Evolutionary conservation across 768 basidiomycete species (phyloP), one percentile per base, ranked within the genome.

Genomic region (Xerocomellus intermedius): DNA sequence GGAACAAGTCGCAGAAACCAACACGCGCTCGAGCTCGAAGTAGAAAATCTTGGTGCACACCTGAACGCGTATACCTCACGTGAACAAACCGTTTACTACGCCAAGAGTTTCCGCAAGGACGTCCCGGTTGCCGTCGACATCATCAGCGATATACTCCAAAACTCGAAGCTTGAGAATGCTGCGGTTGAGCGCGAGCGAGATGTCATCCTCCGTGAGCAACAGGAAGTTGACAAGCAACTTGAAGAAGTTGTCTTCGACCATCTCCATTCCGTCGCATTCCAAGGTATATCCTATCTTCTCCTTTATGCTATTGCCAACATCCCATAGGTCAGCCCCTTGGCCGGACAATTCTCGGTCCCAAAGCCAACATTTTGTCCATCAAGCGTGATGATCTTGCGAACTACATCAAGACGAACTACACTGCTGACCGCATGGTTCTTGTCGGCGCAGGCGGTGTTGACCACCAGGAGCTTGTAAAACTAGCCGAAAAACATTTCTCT

Each of bases 201-300:
- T 70, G 95, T 98, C 39, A 98, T 98, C 62, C 74, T 98, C 52
- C 82, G 97, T 59, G 97, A 99, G 73, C 95, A 97, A 77, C 91
- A 98, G 77, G 97, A 98, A 77, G 97, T 98, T 30, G 94, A 97
- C 76, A 98, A 98, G 78, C 94, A 97, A 79, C 75, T 91, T 48
- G 95, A 98, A 77, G 97, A 98, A 73, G 95, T 98, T 66, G 93
- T 98, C 9, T 98, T 99, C 65, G 97, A 98, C 76, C 97, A 99
- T 70, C 76, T 99, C 55, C 97, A 99, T 73, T 80, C 96, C 42
- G 86, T 98, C 59, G 97, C 97, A 50, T 99, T 94, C 84, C 92
- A 95, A 75, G 85, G 95, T 95, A 69, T 62, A 36, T 49, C 16
- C 5, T 44, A 5, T 53, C 28, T 52, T 32, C 43, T 53, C 32